phyloP scores from a whole-genome alignment of 1,139 yeast genomes.

The Candida pseudoviswanathii region DNA sequence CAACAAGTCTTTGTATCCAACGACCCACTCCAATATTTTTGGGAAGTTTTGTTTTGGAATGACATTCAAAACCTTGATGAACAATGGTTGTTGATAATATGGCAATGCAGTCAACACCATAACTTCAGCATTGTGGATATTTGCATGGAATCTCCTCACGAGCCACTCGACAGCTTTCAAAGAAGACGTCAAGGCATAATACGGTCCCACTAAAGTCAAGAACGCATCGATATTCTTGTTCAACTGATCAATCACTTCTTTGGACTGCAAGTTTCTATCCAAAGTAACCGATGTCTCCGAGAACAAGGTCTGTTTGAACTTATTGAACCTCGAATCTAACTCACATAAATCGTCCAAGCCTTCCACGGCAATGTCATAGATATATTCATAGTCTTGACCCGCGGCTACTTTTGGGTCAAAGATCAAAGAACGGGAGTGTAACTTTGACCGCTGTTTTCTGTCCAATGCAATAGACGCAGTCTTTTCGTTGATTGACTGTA shows the following conservation, averaged over 20 bases:
- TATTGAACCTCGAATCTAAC: constrained; percentile 72
- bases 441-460: constrained; percentile 80
- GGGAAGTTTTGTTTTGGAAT: constrained; percentile 69
- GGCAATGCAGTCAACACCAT: constrained; percentile 74
- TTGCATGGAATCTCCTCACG: constrained; percentile 86
- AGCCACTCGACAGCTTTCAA: constrained; percentile 92
- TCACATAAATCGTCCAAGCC: constrained; percentile 74
- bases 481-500: constrained; percentile 67
- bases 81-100: constrained; percentile 71
- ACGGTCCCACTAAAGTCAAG: constrained; percentile 72
- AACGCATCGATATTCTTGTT: constrained; percentile 76
- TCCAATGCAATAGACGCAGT: constrained; percentile 80
- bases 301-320: constrained; percentile 73
- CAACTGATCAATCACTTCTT: constrained; percentile 73
- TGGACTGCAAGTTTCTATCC: constrained; percentile 78
- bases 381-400: constrained; percentile 86
- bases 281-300: constrained; percentile 75
- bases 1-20: constrained; percentile 65
- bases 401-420: constrained; percentile 89
- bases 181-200: constrained; percentile 73
- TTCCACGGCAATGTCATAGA: constrained; percentile 70
- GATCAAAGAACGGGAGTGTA: constrained; percentile 85
- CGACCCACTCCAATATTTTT: constrained; percentile 70
- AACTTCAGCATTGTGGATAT: constrained; percentile 75
- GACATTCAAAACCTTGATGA: constrained; percentile 72